A percentile compares a stretch with the other conserved stretches of the same genome.
phyloP scores from a whole-genome alignment of 2,329 filamentous ascomycete species.

The Lachnellula cervina region DNA sequence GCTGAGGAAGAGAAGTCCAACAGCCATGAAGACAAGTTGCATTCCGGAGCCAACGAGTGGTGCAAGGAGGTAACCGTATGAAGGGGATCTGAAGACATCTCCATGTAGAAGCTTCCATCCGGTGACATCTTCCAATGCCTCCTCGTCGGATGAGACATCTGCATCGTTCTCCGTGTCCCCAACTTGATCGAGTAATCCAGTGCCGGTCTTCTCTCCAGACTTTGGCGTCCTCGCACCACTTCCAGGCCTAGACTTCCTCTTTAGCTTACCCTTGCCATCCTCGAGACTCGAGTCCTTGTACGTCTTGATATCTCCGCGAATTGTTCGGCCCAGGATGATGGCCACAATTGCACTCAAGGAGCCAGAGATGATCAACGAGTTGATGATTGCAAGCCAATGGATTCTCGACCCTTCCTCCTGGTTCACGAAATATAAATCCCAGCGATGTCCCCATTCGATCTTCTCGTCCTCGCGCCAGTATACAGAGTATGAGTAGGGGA shows the following conservation, averaged over 20 bases:
- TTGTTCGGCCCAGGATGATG: constrained; percentile 74
- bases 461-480: constrained; percentile 81
- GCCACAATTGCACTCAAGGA: constrained; percentile 73
- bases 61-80: constrained; percentile 66
- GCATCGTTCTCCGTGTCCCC: constrained; percentile 48
- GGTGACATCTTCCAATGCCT: constrained; percentile 70
- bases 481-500: constrained; percentile 85
- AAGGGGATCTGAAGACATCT: constrained; percentile 78
- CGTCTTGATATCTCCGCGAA: constrained; percentile 72
- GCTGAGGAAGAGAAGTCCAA: constrained; percentile 66
- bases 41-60: constrained; percentile 80
- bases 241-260: constrained; percentile 41
- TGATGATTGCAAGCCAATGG: constrained; percentile 85
- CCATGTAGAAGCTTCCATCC: constrained; percentile 86
- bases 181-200: constrained; percentile 56
- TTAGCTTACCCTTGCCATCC: constrained; percentile 57
- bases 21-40: constrained; percentile 78
- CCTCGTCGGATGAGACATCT: constrained; percentile 61
- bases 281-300: constrained; percentile 62
- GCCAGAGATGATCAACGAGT: constrained; percentile 78
- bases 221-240: constrained; percentile 40
- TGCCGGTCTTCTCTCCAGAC: constrained; percentile 45
- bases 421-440: constrained; percentile 87
- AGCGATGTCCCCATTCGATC: constrained; percentile 77
- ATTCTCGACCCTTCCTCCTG: constrained; percentile 77